Evolutionary conservation across 139 green algal genomes (phyloP).

Genomic region (Chlorella sp.): DNA sequence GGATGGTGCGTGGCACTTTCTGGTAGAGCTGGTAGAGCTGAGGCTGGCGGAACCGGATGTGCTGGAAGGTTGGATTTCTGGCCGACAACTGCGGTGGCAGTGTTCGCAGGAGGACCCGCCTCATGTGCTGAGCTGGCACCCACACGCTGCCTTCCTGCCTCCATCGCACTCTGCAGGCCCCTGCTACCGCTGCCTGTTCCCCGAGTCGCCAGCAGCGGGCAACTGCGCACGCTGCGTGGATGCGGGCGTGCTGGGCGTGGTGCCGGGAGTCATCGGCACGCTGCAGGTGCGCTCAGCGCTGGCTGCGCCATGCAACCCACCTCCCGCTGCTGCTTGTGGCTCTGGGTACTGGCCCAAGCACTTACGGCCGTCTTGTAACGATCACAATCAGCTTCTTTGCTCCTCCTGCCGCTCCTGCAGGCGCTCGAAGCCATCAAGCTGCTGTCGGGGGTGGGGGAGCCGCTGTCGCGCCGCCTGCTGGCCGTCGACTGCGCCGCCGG

Average conservation of each 20-base stretch:
- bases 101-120: neutral
- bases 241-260: slow-evolving; percentile 88
- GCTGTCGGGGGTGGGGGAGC: slow-evolving; percentile 67
- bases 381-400: too few species aligned
- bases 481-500: slow-evolving; percentile 73
- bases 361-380: too few species aligned
- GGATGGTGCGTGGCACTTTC: slow-evolving; percentile 60
- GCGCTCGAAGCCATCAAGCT: slow-evolving; percentile 96
- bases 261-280: slow-evolving; percentile 92
- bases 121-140: neutral
- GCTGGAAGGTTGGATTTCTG: neutral
- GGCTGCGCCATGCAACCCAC: too few species aligned
- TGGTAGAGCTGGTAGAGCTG: too few species aligned
- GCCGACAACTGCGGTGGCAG: too few species aligned
- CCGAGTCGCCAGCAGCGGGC: slow-evolving; percentile 71
- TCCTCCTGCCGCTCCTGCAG: slow-evolving; percentile 17
- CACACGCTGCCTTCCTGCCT: neutral
- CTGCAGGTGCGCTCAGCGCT: slow-evolving; percentile 74
- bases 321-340: too few species aligned
- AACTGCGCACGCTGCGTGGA: slow-evolving; percentile 91
- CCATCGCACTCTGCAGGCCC: slow-evolving; percentile 43
- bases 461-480: slow-evolving; percentile 68
- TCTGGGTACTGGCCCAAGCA: too few species aligned
- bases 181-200: slow-evolving; percentile 94
- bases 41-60: neutral